These are phyloP conservation scores for Colletotrichum tamarilloi DNA, from an alignment of 2,329 filamentous ascomycete species.

Conservation along the genomic window DNA sequence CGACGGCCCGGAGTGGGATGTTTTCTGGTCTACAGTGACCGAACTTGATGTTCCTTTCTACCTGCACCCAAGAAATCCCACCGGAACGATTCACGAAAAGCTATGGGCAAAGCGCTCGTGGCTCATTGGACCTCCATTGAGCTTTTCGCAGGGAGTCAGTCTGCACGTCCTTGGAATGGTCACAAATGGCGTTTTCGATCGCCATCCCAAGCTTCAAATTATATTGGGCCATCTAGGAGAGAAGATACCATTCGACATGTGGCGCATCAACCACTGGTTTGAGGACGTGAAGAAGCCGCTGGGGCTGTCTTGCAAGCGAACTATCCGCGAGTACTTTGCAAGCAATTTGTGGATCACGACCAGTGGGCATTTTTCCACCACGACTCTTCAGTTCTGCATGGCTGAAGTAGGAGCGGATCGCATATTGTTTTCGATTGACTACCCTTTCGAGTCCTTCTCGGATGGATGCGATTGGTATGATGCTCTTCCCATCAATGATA, in stretches of 20 bases:
- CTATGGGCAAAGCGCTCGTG: conserved; percentile 69
- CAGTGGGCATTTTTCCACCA: conserved; percentile 65
- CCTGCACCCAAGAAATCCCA: conserved; percentile 69
- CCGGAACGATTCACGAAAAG: conserved; percentile 65
- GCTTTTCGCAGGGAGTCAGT: conserved; percentile 68
- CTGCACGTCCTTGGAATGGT: conserved; percentile 67
- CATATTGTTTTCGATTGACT: conserved; percentile 63
- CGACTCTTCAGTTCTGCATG: conserved; percentile 61
- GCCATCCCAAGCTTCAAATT: conserved; percentile 56
- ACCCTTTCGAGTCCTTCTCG: conserved; percentile 60
- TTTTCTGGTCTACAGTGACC: conserved; percentile 68
- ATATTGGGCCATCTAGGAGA: conserved; percentile 61
- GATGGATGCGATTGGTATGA: conserved; percentile 56
- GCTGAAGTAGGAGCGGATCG: conserved; percentile 60
- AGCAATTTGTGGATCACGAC: conserved; percentile 69
- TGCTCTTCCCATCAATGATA: conserved; percentile 45
- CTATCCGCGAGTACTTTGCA: conserved; percentile 64
- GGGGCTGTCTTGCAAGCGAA: conserved; percentile 54
- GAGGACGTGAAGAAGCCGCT: conserved; percentile 65
- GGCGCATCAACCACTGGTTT: conserved; percentile 65
- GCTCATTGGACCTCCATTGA: conserved; percentile 68
- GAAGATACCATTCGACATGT: conserved; percentile 61
- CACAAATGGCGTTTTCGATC: conserved; percentile 60
- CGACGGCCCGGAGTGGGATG: conserved; percentile 68
- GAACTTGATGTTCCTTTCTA: conserved; percentile 74